phyloP scores from a whole-genome alignment of 768 basidiomycete genomes.

The Terana coerulea region DNA sequence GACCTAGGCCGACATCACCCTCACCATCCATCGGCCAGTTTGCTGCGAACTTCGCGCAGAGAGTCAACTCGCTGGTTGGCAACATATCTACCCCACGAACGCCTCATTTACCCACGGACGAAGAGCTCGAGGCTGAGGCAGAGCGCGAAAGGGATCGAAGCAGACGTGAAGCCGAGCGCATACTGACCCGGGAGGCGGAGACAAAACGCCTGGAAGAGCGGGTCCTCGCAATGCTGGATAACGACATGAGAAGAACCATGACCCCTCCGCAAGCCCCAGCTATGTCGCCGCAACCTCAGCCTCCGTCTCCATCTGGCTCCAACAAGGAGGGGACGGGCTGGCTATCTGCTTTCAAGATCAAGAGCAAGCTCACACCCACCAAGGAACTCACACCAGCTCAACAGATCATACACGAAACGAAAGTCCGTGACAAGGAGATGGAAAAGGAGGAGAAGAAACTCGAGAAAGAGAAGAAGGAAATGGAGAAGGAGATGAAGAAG shows the following conservation, averaged over 20 bases:
- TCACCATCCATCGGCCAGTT: slow-evolving; percentile 70
- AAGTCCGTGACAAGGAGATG: slow-evolving; percentile 58
- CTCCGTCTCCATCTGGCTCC: slow-evolving; percentile 61
- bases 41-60: slow-evolving; percentile 71
- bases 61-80: slow-evolving; percentile 65
- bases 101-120: slow-evolving; percentile 54
- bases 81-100: slow-evolving; percentile 34
- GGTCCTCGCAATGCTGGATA: slow-evolving; percentile 69
- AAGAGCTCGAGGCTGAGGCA: slow-evolving; percentile 79
- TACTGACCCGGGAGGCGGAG: slow-evolving; percentile 66
- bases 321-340: slow-evolving; percentile 62
- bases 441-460: slow-evolving; percentile 36
- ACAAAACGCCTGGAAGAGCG: slow-evolving; percentile 63
- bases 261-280: slow-evolving; percentile 16
- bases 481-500: slow-evolving; percentile 31
- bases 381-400: slow-evolving; percentile 88
- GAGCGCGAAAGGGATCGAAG: slow-evolving; percentile 72
- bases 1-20: slow-evolving; percentile 54
- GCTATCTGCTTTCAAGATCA: slow-evolving; percentile 79
- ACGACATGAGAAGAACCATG: slow-evolving; percentile 30
- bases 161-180: slow-evolving; percentile 73
- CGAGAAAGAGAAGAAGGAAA: slow-evolving; percentile 43
- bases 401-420: slow-evolving; percentile 73
- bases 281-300: slow-evolving; percentile 26
- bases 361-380: slow-evolving; percentile 72